A percentile compares a stretch with the other conserved stretches of the same genome.
phyloP scores from a whole-genome alignment of 2,329 filamentous ascomycete genomes.

The Talaromyces islandicus region DNA sequence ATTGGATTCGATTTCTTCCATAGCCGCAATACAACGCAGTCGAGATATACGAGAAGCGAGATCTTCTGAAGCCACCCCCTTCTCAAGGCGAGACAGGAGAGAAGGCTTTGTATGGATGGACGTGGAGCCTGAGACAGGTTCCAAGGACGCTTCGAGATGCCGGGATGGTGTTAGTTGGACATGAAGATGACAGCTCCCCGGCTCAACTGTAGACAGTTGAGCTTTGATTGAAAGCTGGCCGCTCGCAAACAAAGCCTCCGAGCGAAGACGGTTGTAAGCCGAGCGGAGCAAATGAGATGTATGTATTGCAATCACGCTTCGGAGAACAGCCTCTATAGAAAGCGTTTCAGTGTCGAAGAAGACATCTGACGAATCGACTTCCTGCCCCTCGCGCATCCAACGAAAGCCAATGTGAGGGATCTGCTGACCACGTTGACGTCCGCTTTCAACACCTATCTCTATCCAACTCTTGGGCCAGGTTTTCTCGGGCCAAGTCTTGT shows the following conservation, averaged over 20 bases:
- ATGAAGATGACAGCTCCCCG: slow-evolving; percentile 60
- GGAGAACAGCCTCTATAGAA: slow-evolving; percentile 68
- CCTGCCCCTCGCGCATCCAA: slow-evolving; percentile 80
- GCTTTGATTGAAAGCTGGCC: slow-evolving; percentile 55
- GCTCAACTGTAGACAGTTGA: slow-evolving; percentile 54
- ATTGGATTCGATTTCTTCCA: slow-evolving; percentile 34
- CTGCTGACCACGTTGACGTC: slow-evolving; percentile 13
- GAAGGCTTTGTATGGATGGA: slow-evolving; percentile 61
- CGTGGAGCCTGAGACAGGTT: slow-evolving; percentile 72
- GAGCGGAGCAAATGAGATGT: slow-evolving; percentile 64
- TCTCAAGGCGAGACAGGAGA: slow-evolving; percentile 54
- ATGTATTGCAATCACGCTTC: slow-evolving; percentile 69
- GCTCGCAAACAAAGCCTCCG: slow-evolving; percentile 56
- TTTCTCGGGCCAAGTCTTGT: slow-evolving; percentile 36
- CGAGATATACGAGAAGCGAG: slow-evolving; percentile 32
- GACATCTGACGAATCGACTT: slow-evolving; percentile 64
- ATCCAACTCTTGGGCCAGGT: slow-evolving; percentile 80
- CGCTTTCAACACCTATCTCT: slow-evolving; percentile 63
- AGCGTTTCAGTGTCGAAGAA: slow-evolving; percentile 60
- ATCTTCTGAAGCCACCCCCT: slow-evolving; percentile 53
- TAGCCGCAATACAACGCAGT: slow-evolving; percentile 32
- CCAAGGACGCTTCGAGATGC: slow-evolving; percentile 59
- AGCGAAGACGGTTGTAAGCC: slow-evolving; percentile 56
- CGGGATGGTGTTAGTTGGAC: slow-evolving; percentile 64
- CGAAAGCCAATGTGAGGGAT: slow-evolving; percentile 43